Evolutionary conservation across 2,329 filamentous ascomycete species (phyloP), one percentile per base, ranked within the genome.

Genomic region (Hypoxylon sp.): DNA sequence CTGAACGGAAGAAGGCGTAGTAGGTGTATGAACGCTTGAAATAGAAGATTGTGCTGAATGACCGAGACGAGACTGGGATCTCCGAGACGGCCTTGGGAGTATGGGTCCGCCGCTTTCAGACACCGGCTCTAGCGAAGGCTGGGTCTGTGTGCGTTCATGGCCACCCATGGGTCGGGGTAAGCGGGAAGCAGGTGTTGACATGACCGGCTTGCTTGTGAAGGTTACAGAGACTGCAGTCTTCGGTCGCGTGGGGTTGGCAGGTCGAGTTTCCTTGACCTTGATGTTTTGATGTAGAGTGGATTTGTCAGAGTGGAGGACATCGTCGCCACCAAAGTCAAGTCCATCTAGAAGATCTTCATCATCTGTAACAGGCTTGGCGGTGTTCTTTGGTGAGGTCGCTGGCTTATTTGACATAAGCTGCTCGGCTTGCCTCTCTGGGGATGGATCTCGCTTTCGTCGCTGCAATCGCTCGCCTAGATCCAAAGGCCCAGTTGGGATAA

Each of bases 281-380:
- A 99, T 87, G 76, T 99, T 97, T 68, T 92, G 93, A 77, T 98
- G 96, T 16, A 97, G 83, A 0, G 91, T 95, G 45, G 93, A 84
- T 78, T 95, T 97, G 62, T 86, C 88, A 2, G 91, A 88, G 74
- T 93, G 89, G 74, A 98, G 93, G 14, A 93, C 85, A 69, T 95
- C 91, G 5, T 90, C 93, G 71, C 93, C 89, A 34, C 92, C 94
- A 75, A 98, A 87, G 61, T 98, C 96, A 64, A 99, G 87, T 41
- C 91, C 95, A 25, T 91, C 87, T 58, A 97, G 87, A 76, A 97
- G 93, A 76, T 97, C 94, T 50, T 97, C 93, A 60, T 83, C 82
- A 27, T 88, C 85, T 23, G 79, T 75, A 65, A 83, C 79, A 52
- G 78, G 68, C 21, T 72, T 77, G 19, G 76, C 62, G 14, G 51